phyloP scores from a whole-genome alignment of 139 green algal genomes.

The Chlamydomonas incerta region DNA sequence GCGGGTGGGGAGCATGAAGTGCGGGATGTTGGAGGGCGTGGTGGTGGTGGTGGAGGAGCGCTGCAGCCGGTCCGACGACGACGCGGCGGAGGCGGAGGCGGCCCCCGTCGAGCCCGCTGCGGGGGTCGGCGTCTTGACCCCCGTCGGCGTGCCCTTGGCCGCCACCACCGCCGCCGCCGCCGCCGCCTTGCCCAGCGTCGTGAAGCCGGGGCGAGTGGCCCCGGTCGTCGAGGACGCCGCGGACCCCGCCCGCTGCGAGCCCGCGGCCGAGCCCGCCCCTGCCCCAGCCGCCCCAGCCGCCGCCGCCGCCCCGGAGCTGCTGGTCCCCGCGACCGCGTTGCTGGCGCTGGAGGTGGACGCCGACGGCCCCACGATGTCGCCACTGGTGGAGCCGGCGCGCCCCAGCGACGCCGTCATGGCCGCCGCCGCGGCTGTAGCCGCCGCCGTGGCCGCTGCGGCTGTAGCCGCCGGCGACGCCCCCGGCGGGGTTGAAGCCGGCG shows the following conservation, averaged over 20 bases:
- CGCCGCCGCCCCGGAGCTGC: too few species aligned
- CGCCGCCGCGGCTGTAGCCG: not conserved
- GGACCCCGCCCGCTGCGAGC: too few species aligned
- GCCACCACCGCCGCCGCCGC: too few species aligned
- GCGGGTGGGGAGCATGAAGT: constrained; percentile 33
- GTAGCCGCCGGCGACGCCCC: not conserved
- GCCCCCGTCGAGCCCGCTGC: not conserved
- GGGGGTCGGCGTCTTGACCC: not conserved
- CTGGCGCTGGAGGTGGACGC: too few species aligned
- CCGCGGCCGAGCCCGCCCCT: too few species aligned
- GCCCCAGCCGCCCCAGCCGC: too few species aligned
- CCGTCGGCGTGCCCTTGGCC: not conserved
- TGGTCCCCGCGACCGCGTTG: too few species aligned
- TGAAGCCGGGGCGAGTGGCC: not conserved
- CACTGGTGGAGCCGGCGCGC: too few species aligned
- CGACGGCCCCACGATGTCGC: not conserved
- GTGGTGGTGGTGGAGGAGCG: not conserved
- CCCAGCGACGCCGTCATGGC: not conserved
- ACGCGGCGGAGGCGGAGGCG: not conserved
- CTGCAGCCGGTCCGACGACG: not conserved
- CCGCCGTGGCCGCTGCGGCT: not conserved
- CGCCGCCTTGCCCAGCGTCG: not conserved
- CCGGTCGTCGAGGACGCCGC: not conserved
- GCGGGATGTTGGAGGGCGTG: not conserved
- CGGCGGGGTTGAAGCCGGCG: not conserved